These are phyloP conservation scores for Ophiostoma tasmaniense DNA, from an alignment of 2,329 filamentous ascomycete species.

Conservation along the genomic window DNA sequence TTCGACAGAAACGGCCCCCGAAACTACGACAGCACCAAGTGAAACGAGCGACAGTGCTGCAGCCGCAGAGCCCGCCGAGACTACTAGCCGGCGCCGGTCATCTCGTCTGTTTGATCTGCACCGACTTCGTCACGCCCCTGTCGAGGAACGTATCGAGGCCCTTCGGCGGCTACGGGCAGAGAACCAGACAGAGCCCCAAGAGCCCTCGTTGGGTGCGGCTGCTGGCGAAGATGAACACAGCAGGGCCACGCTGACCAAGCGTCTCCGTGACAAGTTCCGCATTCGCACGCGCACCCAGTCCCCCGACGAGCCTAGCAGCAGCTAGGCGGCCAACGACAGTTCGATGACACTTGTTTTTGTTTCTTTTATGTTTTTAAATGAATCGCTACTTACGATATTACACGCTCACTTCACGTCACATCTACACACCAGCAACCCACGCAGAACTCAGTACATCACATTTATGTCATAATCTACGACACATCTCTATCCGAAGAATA, in stretches of 20 bases:
- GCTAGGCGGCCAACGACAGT: background rate
- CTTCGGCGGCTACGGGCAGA: constrained; percentile 42
- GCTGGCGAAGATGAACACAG: constrained; percentile 31
- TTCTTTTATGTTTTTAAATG: background rate
- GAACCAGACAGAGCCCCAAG: constrained; percentile 25
- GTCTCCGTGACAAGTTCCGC: constrained; percentile 45
- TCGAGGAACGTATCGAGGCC: constrained; percentile 54
- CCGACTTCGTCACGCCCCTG: constrained; percentile 48
- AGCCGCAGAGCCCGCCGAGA: background rate
- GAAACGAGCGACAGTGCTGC: background rate
- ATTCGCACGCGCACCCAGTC: constrained; percentile 40
- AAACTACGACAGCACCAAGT: background rate
- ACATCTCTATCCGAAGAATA: background rate
- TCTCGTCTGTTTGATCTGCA: constrained; percentile 50
- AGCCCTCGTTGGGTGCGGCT: constrained; percentile 6
- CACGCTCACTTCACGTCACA: background rate
- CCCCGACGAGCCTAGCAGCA: background rate
- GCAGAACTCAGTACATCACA: background rate
- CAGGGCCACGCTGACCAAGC: constrained; percentile 38
- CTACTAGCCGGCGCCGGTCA: constrained; percentile 30
- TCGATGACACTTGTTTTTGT: background rate
- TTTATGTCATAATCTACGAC: background rate
- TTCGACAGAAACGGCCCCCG: background rate
- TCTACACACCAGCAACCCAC: background rate
- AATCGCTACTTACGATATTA: background rate